Conservation (phyloP, 208 protist genomes). For the Hexamita inflata region DNA sequence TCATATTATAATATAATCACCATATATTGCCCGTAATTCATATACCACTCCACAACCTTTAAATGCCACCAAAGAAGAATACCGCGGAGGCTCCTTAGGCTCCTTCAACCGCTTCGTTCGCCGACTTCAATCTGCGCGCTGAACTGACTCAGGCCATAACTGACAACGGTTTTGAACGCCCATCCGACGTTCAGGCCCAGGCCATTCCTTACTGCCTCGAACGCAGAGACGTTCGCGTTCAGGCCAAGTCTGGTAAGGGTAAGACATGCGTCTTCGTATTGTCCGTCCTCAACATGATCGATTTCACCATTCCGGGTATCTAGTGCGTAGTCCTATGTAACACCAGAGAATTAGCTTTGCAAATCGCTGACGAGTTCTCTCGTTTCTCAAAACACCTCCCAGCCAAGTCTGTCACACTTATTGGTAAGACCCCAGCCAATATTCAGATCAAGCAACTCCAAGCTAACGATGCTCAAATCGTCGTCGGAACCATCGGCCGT, state of each 20-base stretch:
- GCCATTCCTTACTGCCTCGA: conserved; percentile 91
- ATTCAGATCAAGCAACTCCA: not conserved
- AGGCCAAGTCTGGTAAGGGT: conserved; percentile 99
- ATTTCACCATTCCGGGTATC: conserved; percentile 50
- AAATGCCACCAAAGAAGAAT: no score
- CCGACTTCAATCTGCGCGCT: conserved; percentile 94
- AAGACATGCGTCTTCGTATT: conserved; percentile 99
- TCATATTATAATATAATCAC: no score
- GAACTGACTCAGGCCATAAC: conserved; percentile 85
- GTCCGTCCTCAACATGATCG: conserved; percentile 82
- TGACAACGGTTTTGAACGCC: conserved; percentile 72
- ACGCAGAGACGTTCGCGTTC: conserved; percentile 87
- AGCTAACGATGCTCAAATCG: conserved; percentile 24
- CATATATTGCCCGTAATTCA: no score
- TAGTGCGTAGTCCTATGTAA: conserved; percentile 24
- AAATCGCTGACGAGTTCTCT: conserved; percentile 24
- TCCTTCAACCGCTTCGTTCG: no score
- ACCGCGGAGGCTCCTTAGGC: no score
- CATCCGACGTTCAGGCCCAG: conserved; percentile 88
- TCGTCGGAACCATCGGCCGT: conserved; percentile 42
- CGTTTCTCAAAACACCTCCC: conserved; percentile 17
- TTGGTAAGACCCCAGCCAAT: not conserved
- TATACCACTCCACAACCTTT: no score
- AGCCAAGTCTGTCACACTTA: not conserved
- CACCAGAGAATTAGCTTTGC: conserved; percentile 29